Evolutionary conservation across 805 yeast genomes (phyloP).

Genomic region (Ascoidea tarda): DNA sequence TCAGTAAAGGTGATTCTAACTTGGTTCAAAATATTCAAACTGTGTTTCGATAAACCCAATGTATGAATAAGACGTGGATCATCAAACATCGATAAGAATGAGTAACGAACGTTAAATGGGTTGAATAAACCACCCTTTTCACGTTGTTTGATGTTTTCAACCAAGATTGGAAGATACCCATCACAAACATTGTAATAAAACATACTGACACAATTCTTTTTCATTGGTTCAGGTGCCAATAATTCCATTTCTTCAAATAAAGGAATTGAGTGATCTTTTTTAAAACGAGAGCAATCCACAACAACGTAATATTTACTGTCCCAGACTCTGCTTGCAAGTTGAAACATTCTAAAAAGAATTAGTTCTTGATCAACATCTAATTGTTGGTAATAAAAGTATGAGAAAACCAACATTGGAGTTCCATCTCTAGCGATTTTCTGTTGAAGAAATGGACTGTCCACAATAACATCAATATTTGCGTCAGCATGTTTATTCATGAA

Average conservation of each 20-base stretch:
- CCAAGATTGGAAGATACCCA: background rate
- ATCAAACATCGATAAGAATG: constrained; percentile 17
- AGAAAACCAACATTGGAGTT: constrained; percentile 45
- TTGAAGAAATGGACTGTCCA: constrained; percentile 34
- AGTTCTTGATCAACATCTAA: constrained; percentile 2
- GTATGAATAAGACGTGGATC: constrained; percentile 28
- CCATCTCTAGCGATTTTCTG: constrained; percentile 63
- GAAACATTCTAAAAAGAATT: constrained; percentile 33
- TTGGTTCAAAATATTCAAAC: constrained; percentile 29
- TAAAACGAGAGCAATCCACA: constrained; percentile 55
- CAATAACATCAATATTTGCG: constrained; percentile 29
- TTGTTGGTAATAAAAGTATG: constrained; percentile 24
- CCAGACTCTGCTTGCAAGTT: constrained; percentile 63
- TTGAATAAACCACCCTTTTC: background rate
- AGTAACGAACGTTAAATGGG: background rate
- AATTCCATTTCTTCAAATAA: background rate
- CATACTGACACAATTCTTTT: background rate
- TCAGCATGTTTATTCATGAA: constrained; percentile 52
- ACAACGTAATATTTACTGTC: constrained; percentile 46
- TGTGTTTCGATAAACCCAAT: constrained; percentile 29
- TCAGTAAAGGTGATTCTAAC: constrained; percentile 19
- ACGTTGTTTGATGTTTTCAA: background rate
- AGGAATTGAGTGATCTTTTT: constrained; percentile 8
- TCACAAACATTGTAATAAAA: background rate
- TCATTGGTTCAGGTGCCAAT: background rate